Conservation (phyloP, 2,329 filamentous ascomycete genomes). For the Aureobasidium sp. region DNA sequence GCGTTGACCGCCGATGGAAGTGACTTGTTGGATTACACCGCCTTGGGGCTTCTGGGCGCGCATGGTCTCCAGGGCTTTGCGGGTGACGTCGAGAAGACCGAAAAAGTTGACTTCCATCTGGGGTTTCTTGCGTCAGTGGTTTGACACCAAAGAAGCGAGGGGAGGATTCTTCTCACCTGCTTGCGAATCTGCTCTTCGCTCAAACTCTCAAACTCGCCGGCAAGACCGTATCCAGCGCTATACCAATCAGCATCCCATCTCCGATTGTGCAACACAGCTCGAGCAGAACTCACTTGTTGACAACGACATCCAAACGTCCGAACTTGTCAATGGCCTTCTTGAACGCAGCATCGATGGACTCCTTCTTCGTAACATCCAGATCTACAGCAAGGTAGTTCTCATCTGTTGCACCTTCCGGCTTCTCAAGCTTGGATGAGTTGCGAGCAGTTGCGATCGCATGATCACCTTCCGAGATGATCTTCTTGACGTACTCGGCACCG, state of each 20-base stretch:
- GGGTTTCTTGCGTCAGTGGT: not conserved
- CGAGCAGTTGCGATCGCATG: conserved; percentile 41
- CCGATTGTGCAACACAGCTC: fast-evolving
- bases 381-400: conserved; percentile 44
- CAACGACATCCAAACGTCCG: conserved; percentile 51
- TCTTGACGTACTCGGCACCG: conserved; percentile 38
- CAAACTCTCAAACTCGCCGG: conserved; percentile 48
- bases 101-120: conserved; percentile 57
- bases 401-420: conserved; percentile 34
- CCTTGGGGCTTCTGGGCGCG: conserved; percentile 41
- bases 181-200: conserved; percentile 42
- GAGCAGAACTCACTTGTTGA: conserved; percentile 43
- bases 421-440: conserved; percentile 37
- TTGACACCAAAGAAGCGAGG: not conserved
- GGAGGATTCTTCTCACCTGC: not conserved
- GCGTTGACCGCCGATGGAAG: conserved; percentile 45
- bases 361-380: conserved; percentile 45
- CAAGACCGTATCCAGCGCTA: conserved; percentile 50
- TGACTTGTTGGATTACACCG: conserved; percentile 50
- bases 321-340: conserved; percentile 43
- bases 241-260: not conserved
- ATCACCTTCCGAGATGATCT: conserved; percentile 37
- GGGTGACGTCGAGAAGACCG: conserved; percentile 49
- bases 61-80: conserved; percentile 39
- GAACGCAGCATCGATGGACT: conserved; percentile 42